Base-by-base conservation (phyloP, 768 basidiomycete genomes). In the Saitozyma sp. region DNA sequence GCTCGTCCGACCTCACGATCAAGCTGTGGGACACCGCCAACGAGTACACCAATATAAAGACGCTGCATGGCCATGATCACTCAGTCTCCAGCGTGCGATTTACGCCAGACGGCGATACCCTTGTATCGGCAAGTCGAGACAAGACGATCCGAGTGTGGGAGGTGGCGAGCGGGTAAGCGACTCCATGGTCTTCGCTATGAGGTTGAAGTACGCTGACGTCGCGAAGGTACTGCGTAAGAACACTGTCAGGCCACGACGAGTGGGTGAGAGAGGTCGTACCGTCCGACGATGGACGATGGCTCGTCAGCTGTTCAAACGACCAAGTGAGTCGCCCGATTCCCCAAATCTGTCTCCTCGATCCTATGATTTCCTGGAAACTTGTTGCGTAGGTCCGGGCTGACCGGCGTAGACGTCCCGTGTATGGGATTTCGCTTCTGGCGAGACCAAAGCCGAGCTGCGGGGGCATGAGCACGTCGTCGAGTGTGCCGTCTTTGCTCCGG, bases 1-100 rank as follows among this genome's bases (percentile, higher is more conserved):
- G 86, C 66, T 94, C 92, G 2, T 88, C 88, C 56, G 92, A 95
- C 80, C 82, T 94, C 54, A 90, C 91, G 70, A 87, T 95, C 82
- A 92, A 92, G 81, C 84, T 95, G 63, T 95, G 92, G 92, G 90
- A 93, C 78, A 86, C 88, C 14, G 84, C 87, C 67, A 89, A 91
- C 77, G 91, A 92, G 70, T 94, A 90, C 84, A 91, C 90, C 82
- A 92, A 91, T 77, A 84, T 84, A 61, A 90, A 89, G 80, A 92
- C 92, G 2, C 82, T 94, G 54, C 86, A 88, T 59, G 92, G 92
- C 8, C 92, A 95, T 73, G 92, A 95, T 77, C 92, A 95, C 78
- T 87, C 89, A 11, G 89, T 95, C 53, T 93, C 92, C 10, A 86
- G 87, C 37, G 91, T 88, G 1, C 85, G 88, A 17, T 95, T 94